Base-by-base conservation (phyloP, 352 stramenopile genomes). In the Pythium dissimile region DNA sequence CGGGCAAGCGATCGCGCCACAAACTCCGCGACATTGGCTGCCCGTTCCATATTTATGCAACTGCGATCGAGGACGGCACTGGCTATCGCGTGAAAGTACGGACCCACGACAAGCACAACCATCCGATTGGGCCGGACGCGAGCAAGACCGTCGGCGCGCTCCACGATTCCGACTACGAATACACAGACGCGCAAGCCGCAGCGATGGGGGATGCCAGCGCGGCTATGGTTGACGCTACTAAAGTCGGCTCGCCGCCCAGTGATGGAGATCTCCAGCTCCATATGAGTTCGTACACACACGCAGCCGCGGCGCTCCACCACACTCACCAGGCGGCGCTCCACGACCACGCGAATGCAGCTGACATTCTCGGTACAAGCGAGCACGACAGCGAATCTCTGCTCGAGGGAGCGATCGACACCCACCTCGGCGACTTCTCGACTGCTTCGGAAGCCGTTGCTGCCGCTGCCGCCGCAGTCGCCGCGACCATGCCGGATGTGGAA, bases 1-100 rank as follows among this genome's bases (percentile, higher is more conserved):
- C 72, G 16, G 82, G 82, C 38, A 88, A 88, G 51, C 73, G 82
- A 0, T 48, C 82, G 57, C 75, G 82, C 1, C 79, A 89, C 59
- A 89, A 88, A 41, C 54, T 80, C 34, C 72, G 82, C 16, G 75
- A 92, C 61, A 84, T 89, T 47, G 77, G 77, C 37, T 92, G 82
- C 37, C 82, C 79, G 3, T 92, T 92, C 64, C 82, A 92, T 63
- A 65, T 92, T 13, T 92, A 92, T 66, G 82, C 82, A 9, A 84
- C 77, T 0, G 82, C 77, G 0, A 68, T 89, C 20, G 79, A 92
- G 61, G 80, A 73, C 31, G 79, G 70, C 10, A 57, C 8, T 10
- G 76, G 75, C 18, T 92, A 92, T 45, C 79, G 82, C 41, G 77
- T 92, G 21, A 86, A 84, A 54, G 79, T 92, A 57, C 82, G 82